phyloP scores from a whole-genome alignment of 306 rosid species.

The Lathyrus aphaca region DNA sequence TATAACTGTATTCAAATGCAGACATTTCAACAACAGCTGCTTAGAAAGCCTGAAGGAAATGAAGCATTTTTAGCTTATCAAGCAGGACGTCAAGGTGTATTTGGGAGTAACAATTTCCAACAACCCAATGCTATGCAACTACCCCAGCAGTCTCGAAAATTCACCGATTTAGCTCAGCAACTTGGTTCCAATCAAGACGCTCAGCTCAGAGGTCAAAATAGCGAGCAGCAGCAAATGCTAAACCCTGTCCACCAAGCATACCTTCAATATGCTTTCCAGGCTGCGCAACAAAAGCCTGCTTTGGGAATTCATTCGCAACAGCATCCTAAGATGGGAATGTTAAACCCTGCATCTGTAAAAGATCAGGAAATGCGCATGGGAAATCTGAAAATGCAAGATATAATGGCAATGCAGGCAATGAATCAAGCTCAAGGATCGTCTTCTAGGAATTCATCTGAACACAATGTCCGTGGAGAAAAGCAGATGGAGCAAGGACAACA shows the following conservation, averaged over 20 bases:
- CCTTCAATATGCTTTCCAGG: conserved; percentile 86
- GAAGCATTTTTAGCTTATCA: conserved; percentile 77
- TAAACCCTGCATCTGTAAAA: conserved; percentile 66
- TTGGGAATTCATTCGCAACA: conserved; percentile 82
- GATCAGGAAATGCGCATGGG: conserved; percentile 90
- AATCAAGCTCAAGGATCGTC: conserved; percentile 78
- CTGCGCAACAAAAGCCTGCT: conserved; percentile 82
- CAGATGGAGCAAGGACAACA: conserved; percentile 76
- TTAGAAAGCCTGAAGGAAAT: conserved; percentile 88
- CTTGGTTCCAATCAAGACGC: conserved; percentile 71
- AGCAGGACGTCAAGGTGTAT: conserved; percentile 73
- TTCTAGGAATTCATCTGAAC: conserved; percentile 64
- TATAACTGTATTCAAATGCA: conserved; percentile 44
- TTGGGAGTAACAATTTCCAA: conserved; percentile 65
- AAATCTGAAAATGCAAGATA: conserved; percentile 84
- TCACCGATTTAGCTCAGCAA: conserved; percentile 68
- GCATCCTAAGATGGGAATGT: conserved; percentile 76
- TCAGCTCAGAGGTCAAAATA: conserved; percentile 71
- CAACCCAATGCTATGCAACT: conserved; percentile 65
- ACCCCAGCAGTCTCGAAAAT: conserved; percentile 83
- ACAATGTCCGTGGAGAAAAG: conserved; percentile 72
- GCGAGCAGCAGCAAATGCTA: conserved; percentile 78
- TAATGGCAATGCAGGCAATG: conserved; percentile 63
- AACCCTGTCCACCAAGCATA: conserved; percentile 91
- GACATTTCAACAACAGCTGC: conserved; percentile 79